Evolutionary conservation across 345 rosid genomes (phyloP).

Genomic region (Populus deltoides): DNA sequence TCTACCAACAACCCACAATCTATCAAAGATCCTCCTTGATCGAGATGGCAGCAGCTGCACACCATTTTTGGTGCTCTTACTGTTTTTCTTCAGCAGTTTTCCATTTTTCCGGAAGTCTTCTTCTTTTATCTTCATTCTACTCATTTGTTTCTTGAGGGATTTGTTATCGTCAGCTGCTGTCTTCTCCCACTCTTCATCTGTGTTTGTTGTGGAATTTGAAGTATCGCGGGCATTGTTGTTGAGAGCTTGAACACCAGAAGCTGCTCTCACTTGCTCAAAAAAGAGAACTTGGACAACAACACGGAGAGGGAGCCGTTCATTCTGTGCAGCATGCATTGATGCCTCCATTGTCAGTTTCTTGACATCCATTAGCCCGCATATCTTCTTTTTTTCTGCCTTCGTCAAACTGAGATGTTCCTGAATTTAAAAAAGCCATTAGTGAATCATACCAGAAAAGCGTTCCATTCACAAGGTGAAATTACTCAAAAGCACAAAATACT

Average conservation of each 20-base stretch:
- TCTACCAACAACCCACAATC: conserved; percentile 65
- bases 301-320: conserved; percentile 78
- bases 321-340: conserved; percentile 83
- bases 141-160: conserved; percentile 43
- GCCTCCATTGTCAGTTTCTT: conserved; percentile 70
- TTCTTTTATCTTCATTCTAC: conserved; percentile 32
- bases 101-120: conserved; percentile 24
- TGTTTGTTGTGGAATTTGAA: conserved; percentile 38
- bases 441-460: background rate
- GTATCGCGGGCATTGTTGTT: conserved; percentile 27
- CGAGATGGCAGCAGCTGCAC: conserved; percentile 76
- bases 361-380: conserved; percentile 76
- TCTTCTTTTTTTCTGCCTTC: conserved; percentile 68
- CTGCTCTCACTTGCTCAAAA: conserved; percentile 74
- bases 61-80: conserved; percentile 59
- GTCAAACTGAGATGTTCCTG: conserved; percentile 75
- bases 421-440: conserved; percentile 10
- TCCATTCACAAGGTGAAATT: background rate
- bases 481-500: conserved; percentile 1
- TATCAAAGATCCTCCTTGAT: conserved; percentile 77
- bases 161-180: conserved; percentile 26
- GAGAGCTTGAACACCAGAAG: conserved; percentile 42
- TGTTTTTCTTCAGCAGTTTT: conserved; percentile 44
- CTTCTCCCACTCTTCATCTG: conserved; percentile 50
- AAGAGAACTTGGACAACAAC: conserved; percentile 88